Base-by-base conservation (phyloP, 2,329 filamentous ascomycete genomes). In the Lasiodiplodia theobromae region DNA sequence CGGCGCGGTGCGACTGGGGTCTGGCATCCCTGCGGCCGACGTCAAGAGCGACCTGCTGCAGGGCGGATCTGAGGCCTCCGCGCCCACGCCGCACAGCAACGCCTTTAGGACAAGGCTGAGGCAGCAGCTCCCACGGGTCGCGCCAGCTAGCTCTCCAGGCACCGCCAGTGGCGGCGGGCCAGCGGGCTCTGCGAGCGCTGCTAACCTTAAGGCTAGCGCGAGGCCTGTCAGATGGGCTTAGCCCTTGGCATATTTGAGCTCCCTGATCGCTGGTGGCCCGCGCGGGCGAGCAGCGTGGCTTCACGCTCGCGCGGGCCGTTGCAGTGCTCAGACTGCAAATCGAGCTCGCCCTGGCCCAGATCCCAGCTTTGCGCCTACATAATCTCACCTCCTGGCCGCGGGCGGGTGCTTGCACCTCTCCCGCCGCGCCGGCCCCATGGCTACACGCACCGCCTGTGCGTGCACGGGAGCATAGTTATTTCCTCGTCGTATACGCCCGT, bases 271-370 rank as follows among this genome's bases (percentile, higher is more conserved):
- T 56, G 49, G 11, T 54, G 51, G 63, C 38, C 63, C 63, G 40
- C 58, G 25, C 63, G 53, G 64, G 38, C 53, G 31, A 67, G 53
- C 44, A 56, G 54, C 49, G 49, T 54, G 66, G 44, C 47, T 58
- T 51, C 56, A 53, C 56, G 51, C 56, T 58, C 73, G 73, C 72
- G 78, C 78, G 77, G 78, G 77, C 78, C 78, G 78, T 78, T 79
- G 78, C 77, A 79, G 77, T 75, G 72, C 72, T 76, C 72, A 23
- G 38, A 44, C 25, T 38, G 25, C 68, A 70, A 51, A 65, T 75
- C 77, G 75, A 74, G 72, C 37, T 21, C n/a, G 44, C 44, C 44
- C 44, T 21, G 44, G 71, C 73, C 73, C 70, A 67, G 70, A 73
- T 70, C 67, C 58, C 58, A 64, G 74, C 73, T 72, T 71, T 73